A percentile compares a stretch with the other conserved stretches of the same genome.
Evolutionary conservation across 192 early-diverging fungal genomes (phyloP).

Genomic region (Rhizophagus clarus): DNA sequence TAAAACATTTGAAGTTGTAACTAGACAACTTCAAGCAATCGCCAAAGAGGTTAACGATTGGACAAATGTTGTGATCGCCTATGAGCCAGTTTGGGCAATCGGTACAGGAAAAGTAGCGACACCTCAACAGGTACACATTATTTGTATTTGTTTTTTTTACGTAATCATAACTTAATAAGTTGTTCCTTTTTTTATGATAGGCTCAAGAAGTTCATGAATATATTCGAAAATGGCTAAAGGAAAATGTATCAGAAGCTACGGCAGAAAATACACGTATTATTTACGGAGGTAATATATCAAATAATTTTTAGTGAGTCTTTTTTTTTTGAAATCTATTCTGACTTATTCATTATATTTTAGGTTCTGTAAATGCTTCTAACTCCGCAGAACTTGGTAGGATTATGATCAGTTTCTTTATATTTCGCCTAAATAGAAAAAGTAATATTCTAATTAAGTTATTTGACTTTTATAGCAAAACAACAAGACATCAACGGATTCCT

Average conservation of each 20-base stretch:
- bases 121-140: slow-evolving; percentile 61
- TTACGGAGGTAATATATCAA: slow-evolving; percentile 69
- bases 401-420: background rate
- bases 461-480: slow-evolving; percentile 56
- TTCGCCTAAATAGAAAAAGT: background rate
- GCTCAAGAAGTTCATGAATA: slow-evolving; percentile 94
- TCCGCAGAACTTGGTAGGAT: slow-evolving; percentile 67
- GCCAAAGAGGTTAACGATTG: slow-evolving; percentile 81
- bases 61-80: slow-evolving; percentile 94
- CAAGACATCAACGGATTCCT: slow-evolving; percentile 98
- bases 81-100: slow-evolving; percentile 99
- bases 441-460: background rate
- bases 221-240: slow-evolving; percentile 86
- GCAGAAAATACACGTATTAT: slow-evolving; percentile 91
- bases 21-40: slow-evolving; percentile 89
- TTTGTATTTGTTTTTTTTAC: too few relatives aligned
- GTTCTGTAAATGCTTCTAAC: slow-evolving; percentile 91
- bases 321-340: background rate
- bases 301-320: background rate
- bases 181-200: slow-evolving; percentile 17
- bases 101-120: slow-evolving; percentile 98
- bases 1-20: slow-evolving; percentile 83
- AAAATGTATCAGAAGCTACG: slow-evolving; percentile 81
- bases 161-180: background rate
- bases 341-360: background rate